Evolutionary conservation across 1,284 basidiomycete genomes (phyloP), one percentile per base, ranked within the genome.

Genomic region (Trametes hirsuta): DNA sequence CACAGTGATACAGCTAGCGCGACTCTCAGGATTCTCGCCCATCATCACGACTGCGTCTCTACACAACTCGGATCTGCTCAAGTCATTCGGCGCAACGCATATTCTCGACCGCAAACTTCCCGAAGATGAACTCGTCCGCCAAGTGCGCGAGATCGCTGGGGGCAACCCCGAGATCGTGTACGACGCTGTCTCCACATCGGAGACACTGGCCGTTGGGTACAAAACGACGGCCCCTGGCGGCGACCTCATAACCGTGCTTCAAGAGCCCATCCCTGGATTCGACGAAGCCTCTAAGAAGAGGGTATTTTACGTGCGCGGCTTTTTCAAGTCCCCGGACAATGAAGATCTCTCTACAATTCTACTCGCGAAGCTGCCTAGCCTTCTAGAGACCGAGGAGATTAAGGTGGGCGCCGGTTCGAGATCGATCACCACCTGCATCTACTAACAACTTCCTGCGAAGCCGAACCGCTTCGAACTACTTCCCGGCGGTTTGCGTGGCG

Each of bases 31-130:
- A 0, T 82, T 84, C 69, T 77, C 74, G 4, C 77, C 76, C 10
- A 80, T 83, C 62, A 75, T 84, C 61, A 73, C 79, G 1, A 83
- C 81, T 3, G 74, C 80, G 5, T 84, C 81, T 4, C 62, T 72
- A 12, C 75, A 76, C 58, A 79, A 84, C 66, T 72, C 74, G 2
- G 72, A 81, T 6, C 81, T 82, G 47, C 57, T 65, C 74, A 73
- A 72, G 60, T 64, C 68, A 0, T 68, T 68, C 30, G 69, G 69
- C 1, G 64, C 69, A 55, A 65, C 59, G 14, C 69, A 71, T 37
- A 60, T 69, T 40, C 42, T 69, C 63, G 69, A 71, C 48, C 62
- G 69, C 22, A 55, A 50, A 25, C 61, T 68, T 14, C 37, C 60
- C 4, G 35, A 52, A 0, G 52, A 53, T 14, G 44, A 39, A 24